These are phyloP conservation scores for Elasticomyces elasticus DNA, from an alignment of 495 filamentous ascomycete species.

Conservation along the genomic window DNA sequence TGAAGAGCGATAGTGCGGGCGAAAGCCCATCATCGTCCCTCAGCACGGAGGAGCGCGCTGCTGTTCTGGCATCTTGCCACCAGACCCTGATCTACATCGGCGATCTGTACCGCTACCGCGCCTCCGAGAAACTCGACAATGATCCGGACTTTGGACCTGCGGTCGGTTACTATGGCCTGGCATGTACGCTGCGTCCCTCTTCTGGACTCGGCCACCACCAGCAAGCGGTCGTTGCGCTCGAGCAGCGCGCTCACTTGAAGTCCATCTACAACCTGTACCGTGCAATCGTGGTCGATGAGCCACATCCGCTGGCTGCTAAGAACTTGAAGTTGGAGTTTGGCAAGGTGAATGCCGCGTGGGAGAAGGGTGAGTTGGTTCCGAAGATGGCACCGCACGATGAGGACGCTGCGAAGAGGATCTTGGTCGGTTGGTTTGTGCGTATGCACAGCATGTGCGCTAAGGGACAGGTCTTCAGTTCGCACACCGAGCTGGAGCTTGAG, in stretches of 20 bases:
- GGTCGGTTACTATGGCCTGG: conserved; percentile 74
- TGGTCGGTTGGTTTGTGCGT: conserved; percentile 75
- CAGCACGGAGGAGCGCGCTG: conserved; percentile 41
- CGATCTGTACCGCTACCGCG: conserved; percentile 85
- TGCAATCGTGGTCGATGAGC: conserved; percentile 59
- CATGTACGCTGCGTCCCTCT: conserved; percentile 63
- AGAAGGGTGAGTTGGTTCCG: conserved; percentile 48
- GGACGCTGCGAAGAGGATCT: conserved; percentile 38
- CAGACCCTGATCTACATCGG: conserved; percentile 75
- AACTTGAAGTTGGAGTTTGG: conserved; percentile 79
- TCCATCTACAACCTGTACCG: conserved; percentile 85
- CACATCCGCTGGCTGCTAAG: conserved; percentile 56
- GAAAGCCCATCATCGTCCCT: conserved; percentile 29
- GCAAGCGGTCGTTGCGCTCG: conserved; percentile 70
- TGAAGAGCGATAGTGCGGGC: conserved; percentile 49
- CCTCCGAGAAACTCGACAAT: conserved; percentile 50
- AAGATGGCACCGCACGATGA: conserved; percentile 39
- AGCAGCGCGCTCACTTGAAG: conserved; percentile 64
- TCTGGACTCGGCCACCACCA: conserved; percentile 82
- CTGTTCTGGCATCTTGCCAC: conserved; percentile 67
- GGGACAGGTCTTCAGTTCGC: conserved; percentile 57
- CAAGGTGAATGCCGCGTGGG: conserved; percentile 53
- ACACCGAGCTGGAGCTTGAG: conserved; percentile 78
- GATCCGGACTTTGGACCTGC: conserved; percentile 71
- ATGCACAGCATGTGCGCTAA: conserved; percentile 77